Evolutionary conservation across 257 asterid species (phyloP).

Genomic region (Cruciata laevipes): DNA sequence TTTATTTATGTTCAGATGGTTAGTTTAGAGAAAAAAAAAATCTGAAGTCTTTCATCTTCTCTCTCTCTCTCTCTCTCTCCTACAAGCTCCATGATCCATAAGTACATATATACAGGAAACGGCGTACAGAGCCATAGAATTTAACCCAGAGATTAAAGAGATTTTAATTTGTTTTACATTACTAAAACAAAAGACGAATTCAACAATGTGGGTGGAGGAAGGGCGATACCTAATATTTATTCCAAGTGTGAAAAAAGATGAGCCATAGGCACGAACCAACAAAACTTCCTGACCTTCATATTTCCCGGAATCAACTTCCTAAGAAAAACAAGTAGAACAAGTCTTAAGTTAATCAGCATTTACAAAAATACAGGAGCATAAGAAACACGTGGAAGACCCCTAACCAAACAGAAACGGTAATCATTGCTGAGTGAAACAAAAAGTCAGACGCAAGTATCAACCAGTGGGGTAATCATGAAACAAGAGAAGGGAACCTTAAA

Average conservation of each 20-base stretch:
- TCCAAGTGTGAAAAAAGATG: constrained; percentile 93
- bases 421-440: background rate
- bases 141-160: background rate
- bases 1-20: background rate
- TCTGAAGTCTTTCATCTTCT: no score
- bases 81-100: no score
- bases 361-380: background rate
- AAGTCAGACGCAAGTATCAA: background rate
- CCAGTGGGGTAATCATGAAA: background rate
- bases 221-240: constrained; percentile 70
- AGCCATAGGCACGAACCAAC: constrained; percentile 85
- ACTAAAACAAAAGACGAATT: background rate
- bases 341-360: background rate
- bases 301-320: constrained; percentile 43
- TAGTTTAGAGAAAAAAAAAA: background rate
- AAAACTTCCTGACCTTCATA: constrained; percentile 73
- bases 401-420: background rate
- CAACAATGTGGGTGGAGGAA: constrained; percentile 4
- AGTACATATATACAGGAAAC: no score
- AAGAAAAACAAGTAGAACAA: constrained; percentile 19
- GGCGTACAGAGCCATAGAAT: background rate
- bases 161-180: background rate
- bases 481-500: background rate
- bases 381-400: background rate
- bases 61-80: no score